phyloP scores from a whole-genome alignment of 2,329 filamentous ascomycete genomes.

The Aschersonia sp. region DNA sequence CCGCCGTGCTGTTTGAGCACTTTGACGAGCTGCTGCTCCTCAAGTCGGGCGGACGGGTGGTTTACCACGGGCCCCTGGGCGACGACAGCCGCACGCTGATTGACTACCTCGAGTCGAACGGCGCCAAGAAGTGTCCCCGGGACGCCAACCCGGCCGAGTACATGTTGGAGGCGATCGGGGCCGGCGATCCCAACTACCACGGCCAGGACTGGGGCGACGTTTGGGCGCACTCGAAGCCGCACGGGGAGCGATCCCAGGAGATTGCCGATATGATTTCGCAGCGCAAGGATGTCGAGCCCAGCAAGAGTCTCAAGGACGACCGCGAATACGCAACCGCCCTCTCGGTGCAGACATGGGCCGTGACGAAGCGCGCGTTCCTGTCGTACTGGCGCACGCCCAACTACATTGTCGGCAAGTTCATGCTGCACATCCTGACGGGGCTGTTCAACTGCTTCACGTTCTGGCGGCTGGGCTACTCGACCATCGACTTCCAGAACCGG shows the following conservation, averaged over 20 bases:
- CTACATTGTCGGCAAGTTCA: slow-evolving; percentile 47
- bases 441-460: slow-evolving; percentile 61
- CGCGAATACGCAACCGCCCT: slow-evolving; percentile 50
- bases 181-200: slow-evolving; percentile 43
- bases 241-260: slow-evolving; percentile 28
- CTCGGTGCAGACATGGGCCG: slow-evolving; percentile 33
- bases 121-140: slow-evolving; percentile 29
- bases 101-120: slow-evolving; percentile 36
- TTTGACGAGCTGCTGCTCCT: slow-evolving; percentile 43
- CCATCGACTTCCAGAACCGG: slow-evolving; percentile 52
- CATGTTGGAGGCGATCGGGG: slow-evolving; percentile 44
- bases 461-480: slow-evolving; percentile 41
- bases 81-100: slow-evolving; percentile 30
- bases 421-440: slow-evolving; percentile 46
- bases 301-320: slow-evolving; percentile 28
- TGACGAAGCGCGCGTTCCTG: slow-evolving; percentile 42
- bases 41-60: slow-evolving; percentile 34
- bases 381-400: slow-evolving; percentile 52
- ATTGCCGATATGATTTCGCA: slow-evolving; percentile 35
- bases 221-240: slow-evolving; percentile 40
- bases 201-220: slow-evolving; percentile 48
- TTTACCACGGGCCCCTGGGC: slow-evolving; percentile 40
- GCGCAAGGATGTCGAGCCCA: slow-evolving; percentile 23
- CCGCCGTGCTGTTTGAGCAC: slow-evolving; percentile 37
- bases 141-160: slow-evolving; percentile 39